Evolutionary conservation across 768 basidiomycete genomes (phyloP), one percentile per base, ranked within the genome.

Genomic region (Suillus americanus): DNA sequence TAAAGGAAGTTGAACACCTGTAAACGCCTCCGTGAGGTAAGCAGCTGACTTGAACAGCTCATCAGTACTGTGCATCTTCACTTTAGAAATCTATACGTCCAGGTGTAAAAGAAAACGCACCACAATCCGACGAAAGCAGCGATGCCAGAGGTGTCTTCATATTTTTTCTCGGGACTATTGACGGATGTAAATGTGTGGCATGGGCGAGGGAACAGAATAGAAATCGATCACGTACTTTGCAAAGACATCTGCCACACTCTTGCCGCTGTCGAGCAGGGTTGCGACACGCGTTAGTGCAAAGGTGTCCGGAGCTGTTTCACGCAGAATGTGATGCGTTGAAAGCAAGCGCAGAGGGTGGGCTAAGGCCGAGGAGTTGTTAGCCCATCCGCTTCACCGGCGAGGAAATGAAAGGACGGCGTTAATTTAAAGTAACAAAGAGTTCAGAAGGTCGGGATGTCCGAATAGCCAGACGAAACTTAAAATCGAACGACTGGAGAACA

Each of bases 31-130:
- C 0, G 91, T 89, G 63, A 93, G 81, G 68, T 89, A 92, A 7
- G 88, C 87, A 13, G 89, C 85, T 1, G 90, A 82, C 75, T 92
- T 92, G 78, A 87, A 85, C 46, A 92, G 82, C 70, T 93, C 91
- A 70, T 93, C 91, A 7, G 89, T 83, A 67, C 91, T 92, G 65
- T 13, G 38, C 1, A 28, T 37, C 7, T 25, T 18, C 4, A 16
- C 37, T 40, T 59, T 28, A 59, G 16, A 40, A 18, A 28, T 20
- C 0, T 40, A 40, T 5, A 40, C 3, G 16, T 40, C 16, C 25
- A 59, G 38, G 18, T 25, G 23, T 40, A 38, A 46, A 43, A 14
- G 7, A 30, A 3, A 25, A 77, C 86, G 46, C 62, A 91, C 91
- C 83, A 86, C 53, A 91, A 71, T 12, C 87, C 90, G 13, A 91